These are phyloP conservation scores for Trichoderma virens DNA, from an alignment of 495 filamentous ascomycete species.

Conservation along the genomic window DNA sequence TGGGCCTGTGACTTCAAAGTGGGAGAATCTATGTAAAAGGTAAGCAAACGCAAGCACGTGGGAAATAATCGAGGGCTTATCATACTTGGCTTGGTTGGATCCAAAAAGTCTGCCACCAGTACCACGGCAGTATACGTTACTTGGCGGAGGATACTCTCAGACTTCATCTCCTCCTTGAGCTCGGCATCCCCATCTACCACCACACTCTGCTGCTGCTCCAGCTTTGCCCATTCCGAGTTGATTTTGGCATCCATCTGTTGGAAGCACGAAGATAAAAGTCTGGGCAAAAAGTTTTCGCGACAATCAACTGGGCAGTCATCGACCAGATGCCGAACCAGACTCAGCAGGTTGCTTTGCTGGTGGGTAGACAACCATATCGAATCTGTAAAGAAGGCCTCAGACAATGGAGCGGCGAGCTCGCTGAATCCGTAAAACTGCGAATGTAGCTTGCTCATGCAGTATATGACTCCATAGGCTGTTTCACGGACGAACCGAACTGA, in stretches of 20 bases:
- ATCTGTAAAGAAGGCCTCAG: constrained; percentile 76
- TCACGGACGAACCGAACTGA: constrained; percentile 84
- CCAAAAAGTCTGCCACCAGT: constrained; percentile 80
- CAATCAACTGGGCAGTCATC: constrained; percentile 79
- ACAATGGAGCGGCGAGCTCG: constrained; percentile 76
- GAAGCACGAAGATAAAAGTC: constrained; percentile 75
- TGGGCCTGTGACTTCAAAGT: not conserved
- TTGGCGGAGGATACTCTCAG: constrained; percentile 91
- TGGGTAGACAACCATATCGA: constrained; percentile 81
- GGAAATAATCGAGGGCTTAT: constrained; percentile 8
- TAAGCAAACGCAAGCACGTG: not conserved
- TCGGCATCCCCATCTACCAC: constrained; percentile 50
- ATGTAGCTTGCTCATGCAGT: constrained; percentile 82
- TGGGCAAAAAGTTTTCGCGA: constrained; percentile 74
- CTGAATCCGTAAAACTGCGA: constrained; percentile 81
- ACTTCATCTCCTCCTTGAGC: constrained; percentile 93
- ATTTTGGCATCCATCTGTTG: constrained; percentile 80
- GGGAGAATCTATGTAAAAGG: constrained; percentile 14
- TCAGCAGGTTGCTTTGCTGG: constrained; percentile 83
- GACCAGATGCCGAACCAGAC: constrained; percentile 76
- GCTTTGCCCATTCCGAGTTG: constrained; percentile 74
- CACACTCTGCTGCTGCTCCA: constrained; percentile 47
- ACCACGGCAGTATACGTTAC: constrained; percentile 86
- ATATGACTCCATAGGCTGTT: constrained; percentile 86
- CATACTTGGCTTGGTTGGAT: constrained; percentile 56